phyloP scores from a whole-genome alignment of 768 basidiomycete genomes.

The Suillus placidus region DNA sequence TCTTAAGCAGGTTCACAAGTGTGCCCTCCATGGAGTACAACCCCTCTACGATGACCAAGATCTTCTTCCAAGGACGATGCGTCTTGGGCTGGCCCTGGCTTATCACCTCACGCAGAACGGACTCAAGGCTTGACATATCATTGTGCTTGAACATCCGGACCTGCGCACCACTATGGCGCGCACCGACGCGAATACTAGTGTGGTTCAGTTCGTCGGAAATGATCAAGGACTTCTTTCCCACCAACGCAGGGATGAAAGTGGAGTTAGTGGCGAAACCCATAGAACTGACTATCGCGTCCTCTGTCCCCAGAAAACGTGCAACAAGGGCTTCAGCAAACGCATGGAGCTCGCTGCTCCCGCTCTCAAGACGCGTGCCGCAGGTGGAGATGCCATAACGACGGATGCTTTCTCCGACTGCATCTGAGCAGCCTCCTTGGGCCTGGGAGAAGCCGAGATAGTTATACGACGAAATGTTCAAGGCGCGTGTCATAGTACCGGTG shows the following conservation, averaged over 20 bases:
- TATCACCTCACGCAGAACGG: conserved; percentile 84
- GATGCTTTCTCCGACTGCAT: conserved; percentile 86
- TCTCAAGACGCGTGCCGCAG: conserved; percentile 78
- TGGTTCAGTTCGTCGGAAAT: conserved; percentile 99
- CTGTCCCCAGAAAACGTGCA: conserved; percentile 86
- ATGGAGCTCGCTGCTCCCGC: conserved; percentile 86
- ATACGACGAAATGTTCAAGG: conserved; percentile 96
- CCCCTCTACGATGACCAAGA: conserved; percentile 91
- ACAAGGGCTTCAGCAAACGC: conserved; percentile 80
- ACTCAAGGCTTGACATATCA: conserved; percentile 82
- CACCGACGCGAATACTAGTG: conserved; percentile 92
- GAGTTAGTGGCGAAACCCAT: conserved; percentile 99
- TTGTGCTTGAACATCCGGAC: conserved; percentile 98
- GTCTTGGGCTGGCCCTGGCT: conserved; percentile 98
- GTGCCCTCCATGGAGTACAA: conserved; percentile 99
- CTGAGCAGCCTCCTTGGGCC: conserved; percentile 89
- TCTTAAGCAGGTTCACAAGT: conserved; percentile 75
- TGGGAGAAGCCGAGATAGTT: conserved; percentile 99
- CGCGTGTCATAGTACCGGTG: conserved; percentile 82
- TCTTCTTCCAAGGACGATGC: conserved; percentile 98
- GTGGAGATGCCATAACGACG: conserved; percentile 79
- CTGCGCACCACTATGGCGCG: conserved; percentile 84
- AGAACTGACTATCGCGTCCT: conserved; percentile 87
- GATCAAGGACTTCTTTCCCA: conserved; percentile 87
- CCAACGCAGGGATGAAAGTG: conserved; percentile 89